Evolutionary conservation across 2,329 filamentous ascomycete species (phyloP), one percentile per base, ranked within the genome.

Genomic region (Macrophomina phaseolina): DNA sequence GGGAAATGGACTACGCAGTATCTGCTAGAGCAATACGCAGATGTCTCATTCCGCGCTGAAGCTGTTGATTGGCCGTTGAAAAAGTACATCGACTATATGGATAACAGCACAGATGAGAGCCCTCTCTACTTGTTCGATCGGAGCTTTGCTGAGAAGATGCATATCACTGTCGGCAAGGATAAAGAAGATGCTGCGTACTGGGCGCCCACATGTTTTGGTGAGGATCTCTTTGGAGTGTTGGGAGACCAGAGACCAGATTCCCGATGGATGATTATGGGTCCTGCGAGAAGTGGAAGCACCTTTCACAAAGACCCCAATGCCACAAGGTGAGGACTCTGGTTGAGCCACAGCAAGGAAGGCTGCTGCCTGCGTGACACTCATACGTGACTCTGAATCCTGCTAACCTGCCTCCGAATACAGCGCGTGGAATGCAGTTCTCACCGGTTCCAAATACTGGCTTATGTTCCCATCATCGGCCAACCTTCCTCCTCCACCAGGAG

Each of bases 401-500:
- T 90, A 88, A 18, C 36, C 30, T n/a, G 12, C 12, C 40, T 2
- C 23, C 36, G 16, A 18, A 40, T 58, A 11, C 14, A 90, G 89
- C 72, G 94, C 95, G 0, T 98, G 94, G 95, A 98, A 98, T 76
- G 94, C 94, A 0, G 92, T 97, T 14, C 83, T 98, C 34, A 88
- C 90, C 67, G 95, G 94, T 5, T 88, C 90, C 40, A 98, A 98
- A 76, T 98, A 98, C 83, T 98, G 95, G 94, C 94, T 98, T 77
- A 96, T 98, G 93, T 98, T 98, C 75, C 93, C 93, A 0, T 90
- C 91, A 0, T 88, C 88, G 0, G 77, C 82, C 1, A 80, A 80
- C 18, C 76, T 85, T 5, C 86, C 89, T 0, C 84, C 89, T 3
- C 93, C 95, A 6, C 94, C 94, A 0, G 94, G 94, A 3, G 94